Base-by-base conservation (phyloP, 2,329 filamentous ascomycete species). In the Penicillium freii region DNA sequence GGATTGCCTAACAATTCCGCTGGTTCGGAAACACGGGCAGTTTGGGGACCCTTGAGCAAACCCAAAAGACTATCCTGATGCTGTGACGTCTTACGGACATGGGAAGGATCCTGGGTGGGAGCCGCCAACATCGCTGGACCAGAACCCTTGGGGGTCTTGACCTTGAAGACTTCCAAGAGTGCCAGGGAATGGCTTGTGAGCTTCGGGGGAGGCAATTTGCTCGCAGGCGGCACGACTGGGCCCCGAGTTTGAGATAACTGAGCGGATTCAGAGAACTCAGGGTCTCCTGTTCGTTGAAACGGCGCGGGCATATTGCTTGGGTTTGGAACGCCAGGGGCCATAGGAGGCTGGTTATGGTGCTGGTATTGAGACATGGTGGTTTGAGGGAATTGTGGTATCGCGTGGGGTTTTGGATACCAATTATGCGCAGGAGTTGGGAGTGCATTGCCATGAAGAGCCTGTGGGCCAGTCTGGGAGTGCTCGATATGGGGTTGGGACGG, bases 121-220 rank as follows among this genome's bases (percentile, higher is more conserved):
- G 62, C 49, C 34, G 69, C 56, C 34, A 61, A 53, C 31, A 66
- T 50, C 10, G 56, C 56, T 42, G 66, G 59, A 49, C 62, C 61
- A 3, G 65, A 11, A 9, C 60, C 51, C 51, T 68, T 68, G 9
- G 70, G 62, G 1, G 69, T 67, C 47, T 70, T 69, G 15, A 62
- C 67, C 62, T 81, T 86, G 74, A 88, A 86, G 1, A 82, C 78
- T 63, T 81, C 83, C 48, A 88, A 72, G 34, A 87, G 69, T n/a
- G 79, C 78, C 57, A 83, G 75, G 1, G 83, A 79, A 68, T 87
- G 84, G 13, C 78, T 79, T 36, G 77, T 86, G 33, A 87, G 77
- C 60, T 81, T 83, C 7, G 84, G 83, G 39, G 81, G 77, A 17
- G 85, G 84, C 25, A 87, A 68, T 51, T 82, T 82, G 68, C 63